phyloP scores from a whole-genome alignment of 768 basidiomycete genomes.

The Mycena vitilis region DNA sequence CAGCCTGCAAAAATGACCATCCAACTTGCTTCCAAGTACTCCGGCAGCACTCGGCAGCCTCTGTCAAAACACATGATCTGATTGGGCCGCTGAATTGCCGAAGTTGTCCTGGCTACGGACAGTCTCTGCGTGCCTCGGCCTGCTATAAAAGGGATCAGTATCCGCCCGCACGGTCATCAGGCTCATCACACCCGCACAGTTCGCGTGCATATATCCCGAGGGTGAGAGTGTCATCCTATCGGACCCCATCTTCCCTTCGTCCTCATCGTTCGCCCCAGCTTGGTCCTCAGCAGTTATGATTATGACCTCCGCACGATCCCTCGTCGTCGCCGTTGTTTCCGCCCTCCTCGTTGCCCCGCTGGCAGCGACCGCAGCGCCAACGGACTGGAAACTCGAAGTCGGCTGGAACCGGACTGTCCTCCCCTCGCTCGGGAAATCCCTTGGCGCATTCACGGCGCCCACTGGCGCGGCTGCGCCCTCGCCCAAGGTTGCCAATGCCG shows the following conservation, averaged over 20 bases:
- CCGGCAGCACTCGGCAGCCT: neutral
- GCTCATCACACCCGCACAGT: neutral
- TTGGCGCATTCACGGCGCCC: constrained; percentile 32
- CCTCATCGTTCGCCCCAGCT: neutral
- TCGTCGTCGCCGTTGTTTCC: constrained; percentile 3
- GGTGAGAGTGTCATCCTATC: neutral
- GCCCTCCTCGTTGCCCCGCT: constrained; percentile 10
- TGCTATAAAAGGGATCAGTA: constrained; percentile 2
- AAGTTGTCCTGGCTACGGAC: constrained; percentile 19
- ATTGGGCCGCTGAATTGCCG: constrained; percentile 3
- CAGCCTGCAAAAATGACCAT: no score
- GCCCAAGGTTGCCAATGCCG: neutral
- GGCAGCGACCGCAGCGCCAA: constrained; percentile 10
- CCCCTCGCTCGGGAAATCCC: constrained; percentile 20
- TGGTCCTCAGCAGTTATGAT: neutral
- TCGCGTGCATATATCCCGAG: constrained; percentile 9
- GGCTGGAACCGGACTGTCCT: constrained; percentile 35
- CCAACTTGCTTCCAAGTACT: neutral
- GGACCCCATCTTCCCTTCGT: neutral
- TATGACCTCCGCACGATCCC: constrained; percentile 17
- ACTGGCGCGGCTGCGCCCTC: neutral
- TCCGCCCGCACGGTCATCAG: constrained; percentile 12
- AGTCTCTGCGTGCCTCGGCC: neutral
- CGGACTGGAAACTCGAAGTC: constrained; percentile 23
- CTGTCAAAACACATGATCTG: constrained; percentile 3